These are phyloP conservation scores for Penicillium sp. DNA, from an alignment of 2,329 filamentous ascomycete genomes.

Conservation along the genomic window DNA sequence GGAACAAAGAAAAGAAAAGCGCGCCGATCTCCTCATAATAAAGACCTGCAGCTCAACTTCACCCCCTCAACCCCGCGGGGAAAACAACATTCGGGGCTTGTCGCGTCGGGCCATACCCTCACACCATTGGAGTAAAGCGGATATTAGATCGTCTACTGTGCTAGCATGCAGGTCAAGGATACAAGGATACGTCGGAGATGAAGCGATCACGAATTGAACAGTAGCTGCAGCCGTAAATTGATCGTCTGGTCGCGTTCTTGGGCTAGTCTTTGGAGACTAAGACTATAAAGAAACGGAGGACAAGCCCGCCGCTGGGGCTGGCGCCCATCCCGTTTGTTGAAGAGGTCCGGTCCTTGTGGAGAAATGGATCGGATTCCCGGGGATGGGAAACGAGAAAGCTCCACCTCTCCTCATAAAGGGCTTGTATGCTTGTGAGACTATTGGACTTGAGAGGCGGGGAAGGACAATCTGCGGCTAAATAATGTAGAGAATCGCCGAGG, in stretches of 20 bases:
- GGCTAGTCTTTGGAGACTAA: constrained; percentile 17
- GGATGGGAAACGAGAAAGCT: not conserved
- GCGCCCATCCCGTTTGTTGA: not conserved
- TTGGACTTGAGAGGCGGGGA: constrained; percentile 4
- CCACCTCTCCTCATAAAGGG: not conserved
- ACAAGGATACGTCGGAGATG: constrained; percentile 19
- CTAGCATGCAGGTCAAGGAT: constrained; percentile 6
- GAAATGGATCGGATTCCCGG: constrained; percentile 1
- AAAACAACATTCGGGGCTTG: constrained; percentile 10
- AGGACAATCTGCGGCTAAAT: constrained; percentile 18
- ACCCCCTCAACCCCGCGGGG: constrained; percentile 17
- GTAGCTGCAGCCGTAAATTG: constrained; percentile 9
- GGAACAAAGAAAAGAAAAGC: not conserved
- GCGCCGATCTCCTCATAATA: not conserved
- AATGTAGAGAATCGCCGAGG: constrained; percentile 10
- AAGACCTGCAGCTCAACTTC: not conserved
- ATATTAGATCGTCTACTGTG: constrained; percentile 14
- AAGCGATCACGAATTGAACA: constrained; percentile 14
- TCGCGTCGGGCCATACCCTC: constrained; percentile 4
- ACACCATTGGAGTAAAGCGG: constrained; percentile 3
- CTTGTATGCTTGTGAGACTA: no score
- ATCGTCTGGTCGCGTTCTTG: not conserved
- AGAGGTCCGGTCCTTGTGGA: constrained; percentile 1
- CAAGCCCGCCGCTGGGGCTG: constrained; percentile 9
- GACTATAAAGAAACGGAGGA: constrained; percentile 30